Base-by-base conservation (phyloP, 2,329 filamentous ascomycete genomes). In the Colletotrichum paranaense region DNA sequence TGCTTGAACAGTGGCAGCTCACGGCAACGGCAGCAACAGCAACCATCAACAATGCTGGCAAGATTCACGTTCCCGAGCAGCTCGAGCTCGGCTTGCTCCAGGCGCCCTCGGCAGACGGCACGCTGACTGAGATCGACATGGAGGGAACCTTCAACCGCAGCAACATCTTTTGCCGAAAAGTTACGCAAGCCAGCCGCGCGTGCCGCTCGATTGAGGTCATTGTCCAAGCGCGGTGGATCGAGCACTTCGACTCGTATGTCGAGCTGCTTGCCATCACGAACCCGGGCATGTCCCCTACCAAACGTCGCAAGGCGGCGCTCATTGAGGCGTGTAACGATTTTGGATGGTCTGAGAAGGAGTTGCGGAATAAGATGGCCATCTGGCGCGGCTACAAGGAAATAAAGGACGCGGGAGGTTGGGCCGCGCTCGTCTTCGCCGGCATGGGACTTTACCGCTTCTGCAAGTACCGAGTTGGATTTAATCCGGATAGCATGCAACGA, bases 341-440 rank as follows among this genome's bases (percentile, higher is more conserved):
- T 71, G 83, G 83, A 2, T 90, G 88, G 88, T 84, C 86, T 4
- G 88, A 90, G 75, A 90, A 90, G 76, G 88, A 90, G 72, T 77
- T 90, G 22, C 84, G 88, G 14, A 90, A 90, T 75, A 82, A 80
- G 73, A 81, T 81, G 80, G 79, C 80, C 12, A 76, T 90, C 68
- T 90, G 89, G 89, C 85, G 87, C 65, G 88, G 89, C 12, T 91
- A 90, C 77, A 86, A 88, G 74, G 88, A 90, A 77, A 89, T 91
- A 76, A 88, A 89, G 78, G 86, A 89, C 63, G 84, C 85, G 22
- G 88, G 86, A 3, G 89, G 88, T 3, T 90, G 88, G 88, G 85
- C 84, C 2, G 84, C 87, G 12, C 82, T 91, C 4, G 85, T 90
- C 2, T 90, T 91, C 75, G 86, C 88, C 5, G 88, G 89, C 42